These are phyloP conservation scores for Encephalitozoon hellem DNA, from an alignment of 371 early-diverging fungal species.

Conservation along the genomic window DNA sequence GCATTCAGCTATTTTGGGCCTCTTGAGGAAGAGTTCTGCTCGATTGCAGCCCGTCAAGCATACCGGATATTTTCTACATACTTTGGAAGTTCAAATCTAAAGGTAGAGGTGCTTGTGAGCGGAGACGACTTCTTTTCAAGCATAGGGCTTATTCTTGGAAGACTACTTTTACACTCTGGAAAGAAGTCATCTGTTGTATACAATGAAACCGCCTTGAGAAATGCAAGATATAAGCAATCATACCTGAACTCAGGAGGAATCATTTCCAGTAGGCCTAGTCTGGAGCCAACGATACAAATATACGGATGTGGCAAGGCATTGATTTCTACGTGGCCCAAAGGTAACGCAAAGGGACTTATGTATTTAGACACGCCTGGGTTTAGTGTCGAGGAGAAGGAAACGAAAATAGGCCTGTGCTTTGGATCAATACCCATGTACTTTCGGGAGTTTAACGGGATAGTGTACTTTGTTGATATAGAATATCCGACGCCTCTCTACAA, in stretches of 20 bases:
- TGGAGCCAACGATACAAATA: background rate
- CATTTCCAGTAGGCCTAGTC: background rate
- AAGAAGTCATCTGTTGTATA: background rate
- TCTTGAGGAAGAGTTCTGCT: constrained; percentile 7
- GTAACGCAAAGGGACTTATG: background rate
- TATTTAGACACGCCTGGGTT: background rate
- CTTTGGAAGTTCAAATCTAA: background rate
- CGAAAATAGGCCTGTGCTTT: background rate
- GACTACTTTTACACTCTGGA: background rate
- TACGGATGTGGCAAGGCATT: background rate
- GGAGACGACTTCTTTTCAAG: constrained; percentile 1
- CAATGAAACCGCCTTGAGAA: background rate
- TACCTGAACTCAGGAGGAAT: background rate
- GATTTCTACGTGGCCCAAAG: background rate
- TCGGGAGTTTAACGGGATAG: background rate
- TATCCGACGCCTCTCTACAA: background rate
- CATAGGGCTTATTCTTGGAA: background rate
- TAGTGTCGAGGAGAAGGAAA: background rate
- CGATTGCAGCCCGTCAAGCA: background rate
- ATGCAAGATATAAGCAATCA: background rate
- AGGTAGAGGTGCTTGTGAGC: background rate
- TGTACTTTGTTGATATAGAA: constrained; percentile 1
- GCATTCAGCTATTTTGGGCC: constrained; percentile 2
- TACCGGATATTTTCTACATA: constrained; percentile 4
- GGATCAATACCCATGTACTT: background rate